A percentile compares a stretch with the other conserved stretches of the same genome.
Conservation (phyloP, 306 rosid species). For the Quercus berberidifolia region DNA sequence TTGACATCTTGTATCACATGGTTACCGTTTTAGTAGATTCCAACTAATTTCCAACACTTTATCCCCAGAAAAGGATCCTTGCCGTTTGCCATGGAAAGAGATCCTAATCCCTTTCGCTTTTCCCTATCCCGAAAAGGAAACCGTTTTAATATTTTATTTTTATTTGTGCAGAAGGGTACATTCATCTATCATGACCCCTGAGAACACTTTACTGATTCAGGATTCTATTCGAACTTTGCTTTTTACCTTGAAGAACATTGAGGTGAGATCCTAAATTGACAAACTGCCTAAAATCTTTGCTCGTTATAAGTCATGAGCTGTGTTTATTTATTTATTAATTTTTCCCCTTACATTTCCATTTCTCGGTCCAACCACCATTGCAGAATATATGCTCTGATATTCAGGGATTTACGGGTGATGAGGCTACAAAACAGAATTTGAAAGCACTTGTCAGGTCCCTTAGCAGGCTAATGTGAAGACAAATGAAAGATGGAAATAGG, state of each 20-base stretch:
- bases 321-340: not conserved
- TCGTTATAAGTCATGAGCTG: not conserved
- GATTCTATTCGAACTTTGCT: constrained; percentile 60
- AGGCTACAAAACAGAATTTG: constrained; percentile 60
- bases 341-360: not conserved
- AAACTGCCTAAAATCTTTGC: not conserved
- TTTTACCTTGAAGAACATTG: constrained; percentile 70
- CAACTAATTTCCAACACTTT: not conserved
- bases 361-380: constrained; percentile 3
- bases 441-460: constrained; percentile 73
- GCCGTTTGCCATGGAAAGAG: too few relatives aligned
- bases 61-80: too few relatives aligned
- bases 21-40: not conserved
- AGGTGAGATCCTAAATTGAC: constrained; percentile 36
- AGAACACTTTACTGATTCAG: constrained; percentile 68
- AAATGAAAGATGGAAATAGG: constrained; percentile 8
- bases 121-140: too few relatives aligned
- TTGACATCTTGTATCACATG: not conserved
- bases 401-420: constrained; percentile 71
- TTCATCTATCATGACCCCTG: constrained; percentile 63
- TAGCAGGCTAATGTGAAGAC: constrained; percentile 60
- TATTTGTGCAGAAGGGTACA: constrained; percentile 53
- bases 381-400: constrained; percentile 73
- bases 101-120: too few relatives aligned
- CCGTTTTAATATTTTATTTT: too few relatives aligned